Base-by-base conservation (phyloP, 805 yeast genomes). In the Lipomyces yamanashiensis region DNA sequence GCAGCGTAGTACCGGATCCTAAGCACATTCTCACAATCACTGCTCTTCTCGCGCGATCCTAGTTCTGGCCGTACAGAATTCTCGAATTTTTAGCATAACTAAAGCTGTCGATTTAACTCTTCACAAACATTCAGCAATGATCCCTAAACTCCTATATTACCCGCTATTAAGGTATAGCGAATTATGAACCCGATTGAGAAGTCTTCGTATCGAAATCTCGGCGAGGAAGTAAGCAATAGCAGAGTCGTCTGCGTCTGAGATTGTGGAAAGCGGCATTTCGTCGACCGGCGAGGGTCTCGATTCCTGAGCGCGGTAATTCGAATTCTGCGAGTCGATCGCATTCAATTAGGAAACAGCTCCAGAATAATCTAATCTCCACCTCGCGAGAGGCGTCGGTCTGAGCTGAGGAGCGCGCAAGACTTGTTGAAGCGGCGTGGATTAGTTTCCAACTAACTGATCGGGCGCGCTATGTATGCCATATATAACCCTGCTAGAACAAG, bases 341-440 rank as follows among this genome's bases (percentile, higher is more conserved):
- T 48, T 59, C 62, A 33, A 52, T 59, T 1, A 59, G 34, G 23
- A 59, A 59, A 28, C 62, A 59, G 36, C 58, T 59, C 62, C 62
- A 59, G 28, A 52, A 59, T 15, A 52, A 21, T 3, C 58, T 37
- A 9, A 52, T 17, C 39, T 50, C 57, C 19, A 41, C n/a, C 33
- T 58, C 61, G 10, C 44, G 8, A 3, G 48, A 37, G 34, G 13
- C n/a, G 21, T 13, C 48, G 36, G 2, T 28, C 8, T 17, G 15
- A n/a, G 19, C 36, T 13, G 13, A 21, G 3, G 44, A 8, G 8
- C 55, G 43, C 13, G 54, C 33, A 2, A 57, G 49, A 19, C 50
- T 23, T 15, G 50, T 50, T 19, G 61, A 57, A 4, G 61, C 61
- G 17, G 54, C 61, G 37, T 57, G 61, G 8, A 57, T 49, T 6